Evolutionary conservation across 116 monocot genomes (phyloP), one percentile per base, ranked within the genome.

Genomic region (Iris pallida): DNA sequence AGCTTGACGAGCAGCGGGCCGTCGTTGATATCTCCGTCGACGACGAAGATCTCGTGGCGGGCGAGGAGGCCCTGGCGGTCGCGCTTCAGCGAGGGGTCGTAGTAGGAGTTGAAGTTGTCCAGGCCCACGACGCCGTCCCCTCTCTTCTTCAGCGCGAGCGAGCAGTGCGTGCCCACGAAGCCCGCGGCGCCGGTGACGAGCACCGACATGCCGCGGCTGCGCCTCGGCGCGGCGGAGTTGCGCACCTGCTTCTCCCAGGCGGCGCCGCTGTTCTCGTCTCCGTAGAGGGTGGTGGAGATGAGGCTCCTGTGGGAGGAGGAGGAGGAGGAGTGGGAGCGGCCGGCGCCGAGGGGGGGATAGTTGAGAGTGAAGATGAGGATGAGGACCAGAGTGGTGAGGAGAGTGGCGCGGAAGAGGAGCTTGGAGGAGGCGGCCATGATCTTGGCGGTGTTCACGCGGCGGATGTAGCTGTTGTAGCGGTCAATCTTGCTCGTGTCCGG

Each of bases 381-480:
- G 53, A 68, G 68, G 41, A 42, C 52, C 13, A 68, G 42, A 11
- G 68, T 54, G 5, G 68, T 49, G n/a, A 68, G 12, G 42, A 68
- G 68, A 49, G 68, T 68, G 20, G 68, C 68, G 51, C 68, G 51
- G 68, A 68, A 68, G 14, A 68, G 68, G 49, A 68, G 41, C 30
- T 68, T 68, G 53, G 68, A 54, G 18, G 68, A 68, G 18, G 68
- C 53, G 12, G 68, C 68, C 49, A 68, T 49, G 19, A 68, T 49
- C 42, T 68, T 68, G 0, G 68, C 68, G 43, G 15, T 68, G 68
- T 68, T 68, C 5, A 68, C 42, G 68, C 68, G 68, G 40, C 74
- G 65, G 48, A 74, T n/a, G 59, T 66, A 74, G 74, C 58, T 59
- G 63, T 80, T 75, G 71, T 80, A 80, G 11, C 75, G 75, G 30